Percentiles rank a stretch among this genome's conserved stretches.
phyloP scores from a whole-genome alignment of 1,284 basidiomycete genomes.

The Cutaneotrichosporon spelunceum region DNA sequence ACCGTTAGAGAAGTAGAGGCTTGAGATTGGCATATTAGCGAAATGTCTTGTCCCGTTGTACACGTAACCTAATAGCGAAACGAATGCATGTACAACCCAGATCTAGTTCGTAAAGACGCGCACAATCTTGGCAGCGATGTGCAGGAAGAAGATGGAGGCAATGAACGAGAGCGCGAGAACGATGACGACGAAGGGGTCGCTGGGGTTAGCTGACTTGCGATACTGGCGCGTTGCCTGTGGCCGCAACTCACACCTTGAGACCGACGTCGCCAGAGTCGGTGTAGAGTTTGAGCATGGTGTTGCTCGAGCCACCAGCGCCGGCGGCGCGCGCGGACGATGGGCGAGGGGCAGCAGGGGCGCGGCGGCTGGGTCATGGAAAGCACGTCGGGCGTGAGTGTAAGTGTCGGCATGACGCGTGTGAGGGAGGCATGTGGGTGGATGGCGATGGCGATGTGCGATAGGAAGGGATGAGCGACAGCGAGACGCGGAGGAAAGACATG shows the following conservation, averaged over 20 bases:
- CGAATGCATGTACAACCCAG: conserved; percentile 8
- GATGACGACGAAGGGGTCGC: conserved; percentile 96
- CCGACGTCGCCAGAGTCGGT: conserved; percentile 92
- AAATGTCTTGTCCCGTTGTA: background rate
- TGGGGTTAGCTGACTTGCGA: conserved; percentile 46
- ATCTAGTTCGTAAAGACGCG: conserved; percentile 78
- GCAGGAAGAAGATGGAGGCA: conserved; percentile 97
- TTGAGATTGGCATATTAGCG: background rate
- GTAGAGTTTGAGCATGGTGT: conserved; percentile 98
- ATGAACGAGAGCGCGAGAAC: conserved; percentile 97
- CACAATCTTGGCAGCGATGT: conserved; percentile 94
- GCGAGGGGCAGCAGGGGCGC: conserved; percentile 69
- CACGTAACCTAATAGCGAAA: background rate
- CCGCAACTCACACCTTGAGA: conserved; percentile 82
- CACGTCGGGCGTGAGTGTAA: too few species aligned
- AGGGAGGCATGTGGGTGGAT: too few species aligned
- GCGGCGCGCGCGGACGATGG: conserved; percentile 89
- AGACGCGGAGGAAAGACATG: too few species aligned
- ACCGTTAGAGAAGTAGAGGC: background rate
- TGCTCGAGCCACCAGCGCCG: conserved; percentile 91
- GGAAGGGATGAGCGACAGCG: too few species aligned
- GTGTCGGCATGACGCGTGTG: too few species aligned
- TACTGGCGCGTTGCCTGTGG: too few species aligned
- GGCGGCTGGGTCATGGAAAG: conserved; percentile 59
- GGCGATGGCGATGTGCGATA: background rate